Evolutionary conservation across 371 early-diverging fungal genomes (phyloP), one percentile per base, ranked within the genome.

Genomic region (Synchytrium microbalum): DNA sequence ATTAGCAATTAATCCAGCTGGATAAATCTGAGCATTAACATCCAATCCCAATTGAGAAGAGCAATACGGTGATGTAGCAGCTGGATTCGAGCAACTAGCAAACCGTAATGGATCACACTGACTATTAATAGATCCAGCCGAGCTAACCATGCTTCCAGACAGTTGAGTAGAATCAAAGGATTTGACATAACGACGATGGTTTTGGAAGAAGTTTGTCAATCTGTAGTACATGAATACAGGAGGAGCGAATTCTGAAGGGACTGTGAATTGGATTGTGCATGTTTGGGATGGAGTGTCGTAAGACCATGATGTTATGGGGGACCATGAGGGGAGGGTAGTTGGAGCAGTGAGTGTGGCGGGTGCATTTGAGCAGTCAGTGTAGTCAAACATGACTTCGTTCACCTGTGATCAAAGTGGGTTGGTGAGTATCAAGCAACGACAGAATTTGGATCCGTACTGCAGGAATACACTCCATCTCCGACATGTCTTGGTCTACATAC

Each of bases 1-100:
- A 72, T 98, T 95, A n/a, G 98, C 96, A 69, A 99, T 92, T 46
- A 97, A 74, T 0, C 99, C 99, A 69, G 98, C 98, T n/a, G 99
- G 99, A 76, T 96, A 99, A 62, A 90, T 84, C 46, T 73, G 64
- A 26, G 75, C 72, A 26, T 63, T 67, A 13, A 61, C 51, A 31
- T 65, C 67, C 23, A 51, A 51, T 23, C 51, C 51, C 51, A 51
- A 51, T 23, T 23, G 51, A 51, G n/a, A n/a, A n/a, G n/a, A n/a
- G n/a, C n/a, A n/a, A n/a, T n/a, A n/a, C n/a, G n/a, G n/a, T n/a
- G n/a, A n/a, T n/a, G n/a, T n/a, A n/a, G n/a, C n/a, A n/a, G n/a
- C n/a, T n/a, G n/a, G n/a, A n/a, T n/a, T n/a, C n/a, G n/a, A n/a
- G n/a, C n/a, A n/a, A n/a, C n/a, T n/a, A n/a, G n/a, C n/a, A n/a